Evolutionary conservation across 2,329 filamentous ascomycete species (phyloP).

Genomic region (Orbilia ellipsospora): DNA sequence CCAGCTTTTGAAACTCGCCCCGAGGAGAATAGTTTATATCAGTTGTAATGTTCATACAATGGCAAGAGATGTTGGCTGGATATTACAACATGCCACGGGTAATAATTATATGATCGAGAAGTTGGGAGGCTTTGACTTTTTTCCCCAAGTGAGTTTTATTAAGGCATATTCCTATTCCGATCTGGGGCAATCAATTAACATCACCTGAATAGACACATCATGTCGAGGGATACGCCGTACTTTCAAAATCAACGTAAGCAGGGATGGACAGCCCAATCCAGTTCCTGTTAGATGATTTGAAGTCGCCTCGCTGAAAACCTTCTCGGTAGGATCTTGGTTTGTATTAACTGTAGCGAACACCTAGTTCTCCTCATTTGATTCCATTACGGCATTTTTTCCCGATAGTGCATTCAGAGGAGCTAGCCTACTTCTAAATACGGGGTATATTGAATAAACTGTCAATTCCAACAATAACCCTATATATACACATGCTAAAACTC

Average conservation of each 20-base stretch:
- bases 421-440: no score
- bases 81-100: constrained; percentile 76
- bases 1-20: constrained; percentile 82
- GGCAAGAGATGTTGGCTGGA: constrained; percentile 87
- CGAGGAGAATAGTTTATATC: constrained; percentile 86
- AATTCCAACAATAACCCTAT: no score
- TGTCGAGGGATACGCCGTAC: constrained; percentile 74
- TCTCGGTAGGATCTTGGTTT: no score
- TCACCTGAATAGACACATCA: constrained; percentile 67
- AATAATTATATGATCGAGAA: constrained; percentile 85
- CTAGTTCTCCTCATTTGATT: no score
- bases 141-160: constrained; percentile 73
- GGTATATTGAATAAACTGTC: no score
- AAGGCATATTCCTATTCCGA: not conserved
- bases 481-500: no score
- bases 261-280: not conserved
- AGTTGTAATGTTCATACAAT: constrained; percentile 99
- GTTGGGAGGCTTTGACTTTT: constrained; percentile 93
- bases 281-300: no score
- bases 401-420: no score
- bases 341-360: no score
- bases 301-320: no score
- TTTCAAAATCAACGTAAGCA: constrained; percentile 62
- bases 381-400: no score
- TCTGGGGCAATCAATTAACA: not conserved